These are phyloP conservation scores for Mycosarcoma maydis DNA, from an alignment of 1,284 basidiomycete genomes.

Conservation along the genomic window DNA sequence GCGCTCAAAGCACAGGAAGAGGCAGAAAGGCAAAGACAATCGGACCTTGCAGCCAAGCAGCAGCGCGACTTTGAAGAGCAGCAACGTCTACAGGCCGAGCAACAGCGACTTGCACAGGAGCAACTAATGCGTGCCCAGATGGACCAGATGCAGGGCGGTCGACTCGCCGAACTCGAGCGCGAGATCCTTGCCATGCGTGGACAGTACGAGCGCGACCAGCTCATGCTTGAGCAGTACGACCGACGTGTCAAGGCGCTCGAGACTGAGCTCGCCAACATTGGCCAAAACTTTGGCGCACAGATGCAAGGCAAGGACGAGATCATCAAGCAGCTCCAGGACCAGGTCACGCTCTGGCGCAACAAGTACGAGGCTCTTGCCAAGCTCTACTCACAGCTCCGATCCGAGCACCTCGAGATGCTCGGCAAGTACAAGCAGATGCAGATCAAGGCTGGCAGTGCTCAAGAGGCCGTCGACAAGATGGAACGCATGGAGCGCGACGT, in stretches of 20 bases:
- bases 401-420: conserved; percentile 96
- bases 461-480: conserved; percentile 99
- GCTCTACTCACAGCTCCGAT: conserved; percentile 95
- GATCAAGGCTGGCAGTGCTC: conserved; percentile 96
- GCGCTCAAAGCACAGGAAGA: conserved; percentile 82
- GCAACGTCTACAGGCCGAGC: conserved; percentile 86
- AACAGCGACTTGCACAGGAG: conserved; percentile 87
- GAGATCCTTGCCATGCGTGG: conserved; percentile 92
- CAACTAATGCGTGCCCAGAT: conserved; percentile 80
- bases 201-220: conserved; percentile 97
- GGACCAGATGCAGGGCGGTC: conserved; percentile 71
- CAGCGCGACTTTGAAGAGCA: conserved; percentile 90
- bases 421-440: conserved; percentile 97
- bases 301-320: conserved; percentile 92
- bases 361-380: conserved; percentile 99
- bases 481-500: conserved; percentile 98
- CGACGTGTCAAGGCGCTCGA: conserved; percentile 95
- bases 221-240: conserved; percentile 98
- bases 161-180: conserved; percentile 83
- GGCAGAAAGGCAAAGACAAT: conserved; percentile 80
- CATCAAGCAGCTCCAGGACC: conserved; percentile 94
- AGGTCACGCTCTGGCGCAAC: conserved; percentile 95
- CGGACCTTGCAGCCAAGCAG: conserved; percentile 81
- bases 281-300: conserved; percentile 84
- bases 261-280: conserved; percentile 83